These are phyloP conservation scores for Starmerella bacillaris DNA, from an alignment of 805 yeast species.

Conservation along the genomic window DNA sequence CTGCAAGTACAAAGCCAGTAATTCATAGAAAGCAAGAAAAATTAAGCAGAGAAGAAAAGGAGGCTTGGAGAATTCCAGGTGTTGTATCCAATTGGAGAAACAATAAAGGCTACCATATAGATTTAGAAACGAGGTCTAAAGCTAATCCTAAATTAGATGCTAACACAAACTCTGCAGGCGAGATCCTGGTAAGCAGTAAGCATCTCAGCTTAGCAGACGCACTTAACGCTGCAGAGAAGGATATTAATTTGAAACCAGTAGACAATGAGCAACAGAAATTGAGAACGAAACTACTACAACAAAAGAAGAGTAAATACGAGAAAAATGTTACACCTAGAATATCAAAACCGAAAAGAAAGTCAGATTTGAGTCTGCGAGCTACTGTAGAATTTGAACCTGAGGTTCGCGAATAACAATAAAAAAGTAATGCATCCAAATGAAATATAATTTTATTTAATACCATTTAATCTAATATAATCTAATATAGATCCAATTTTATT, in stretches of 20 bases:
- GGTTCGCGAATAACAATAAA: no score
- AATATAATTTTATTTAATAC: no score
- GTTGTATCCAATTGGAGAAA: slow-evolving; percentile 93
- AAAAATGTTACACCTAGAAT: no score
- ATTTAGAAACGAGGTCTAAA: slow-evolving; percentile 51
- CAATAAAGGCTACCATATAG: slow-evolving; percentile 71
- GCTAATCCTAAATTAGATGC: not conserved
- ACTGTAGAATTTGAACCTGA: no score
- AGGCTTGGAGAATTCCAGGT: slow-evolving; percentile 74
- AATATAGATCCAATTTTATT: no score
- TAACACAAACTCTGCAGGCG: no score
- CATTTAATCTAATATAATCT: no score
- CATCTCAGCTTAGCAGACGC: slow-evolving; percentile 54
- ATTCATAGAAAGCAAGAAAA: slow-evolving; percentile 32
- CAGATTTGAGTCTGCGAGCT: no score
- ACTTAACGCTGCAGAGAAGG: slow-evolving; percentile 45
- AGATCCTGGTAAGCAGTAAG: slow-evolving; percentile 25
- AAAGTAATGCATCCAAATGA: no score
- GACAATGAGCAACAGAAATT: slow-evolving; percentile 23
- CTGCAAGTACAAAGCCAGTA: slow-evolving; percentile 24
- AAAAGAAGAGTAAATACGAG: slow-evolving; percentile 23
- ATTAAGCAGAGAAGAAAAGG: slow-evolving; percentile 53
- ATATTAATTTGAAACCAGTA: slow-evolving; percentile 34
- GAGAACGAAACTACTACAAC: slow-evolving; percentile 26
- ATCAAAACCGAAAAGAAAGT: no score